Evolutionary conservation across 257 asterid genomes (phyloP).

Genomic region (Misopates orontium): DNA sequence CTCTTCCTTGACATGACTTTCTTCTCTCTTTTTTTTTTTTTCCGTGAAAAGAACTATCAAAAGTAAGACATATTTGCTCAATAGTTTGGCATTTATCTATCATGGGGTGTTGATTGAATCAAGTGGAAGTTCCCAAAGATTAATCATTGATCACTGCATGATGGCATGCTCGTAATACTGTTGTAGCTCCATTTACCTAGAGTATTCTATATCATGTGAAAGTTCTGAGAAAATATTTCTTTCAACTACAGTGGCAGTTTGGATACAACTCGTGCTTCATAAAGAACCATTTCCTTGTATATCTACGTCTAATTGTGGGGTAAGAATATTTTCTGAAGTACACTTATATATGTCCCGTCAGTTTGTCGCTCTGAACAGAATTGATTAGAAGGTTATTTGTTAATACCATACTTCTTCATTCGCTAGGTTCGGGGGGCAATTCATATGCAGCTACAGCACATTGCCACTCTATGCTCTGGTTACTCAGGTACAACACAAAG

Average conservation of each 20-base stretch:
- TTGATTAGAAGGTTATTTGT: no score
- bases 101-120: no score
- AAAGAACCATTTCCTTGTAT: constrained; percentile 70
- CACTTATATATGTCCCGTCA: not conserved
- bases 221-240: constrained; percentile 26
- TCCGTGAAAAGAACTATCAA: not conserved
- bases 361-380: not conserved
- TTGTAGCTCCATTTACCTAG: constrained; percentile 4
- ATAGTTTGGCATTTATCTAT: no score
- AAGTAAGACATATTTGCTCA: no score
- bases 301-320: constrained; percentile 84
- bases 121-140: not conserved
- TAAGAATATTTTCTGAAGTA: constrained; percentile 31
- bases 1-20: constrained; percentile 19
- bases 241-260: constrained; percentile 85
- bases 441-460: constrained; percentile 65
- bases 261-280: constrained; percentile 96
- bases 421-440: constrained; percentile 57
- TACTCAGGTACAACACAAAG: constrained; percentile 45
- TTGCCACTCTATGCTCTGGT: constrained; percentile 63
- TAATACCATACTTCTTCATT: not conserved
- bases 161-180: not conserved
- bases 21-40: constrained; percentile 10
- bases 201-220: not conserved
- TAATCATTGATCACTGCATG: not conserved